Evolutionary conservation across 306 rosid genomes (phyloP), one percentile per base, ranked within the genome.

Genomic region (Trifolium pratense): DNA sequence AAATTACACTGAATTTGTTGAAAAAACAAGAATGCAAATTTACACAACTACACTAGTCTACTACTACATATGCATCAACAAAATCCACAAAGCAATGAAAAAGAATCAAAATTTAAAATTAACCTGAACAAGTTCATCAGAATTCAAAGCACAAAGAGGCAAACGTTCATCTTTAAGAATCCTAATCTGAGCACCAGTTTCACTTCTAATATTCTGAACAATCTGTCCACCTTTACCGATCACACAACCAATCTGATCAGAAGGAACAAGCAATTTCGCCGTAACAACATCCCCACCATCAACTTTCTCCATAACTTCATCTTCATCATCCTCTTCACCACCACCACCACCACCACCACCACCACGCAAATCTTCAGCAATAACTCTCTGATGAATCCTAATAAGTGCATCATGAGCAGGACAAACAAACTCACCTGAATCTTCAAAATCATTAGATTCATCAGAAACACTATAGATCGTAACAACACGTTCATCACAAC

Each of bases 191-290:
- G 98, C 96, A 17, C 98, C 96, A 13, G 98, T 89, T 11, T 94
- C 97, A 61, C 89, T 87, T 6, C 98, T 84, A 17, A 93, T 89
- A 48, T 73, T 88, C 87, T 93, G 97, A 57, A 93, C 96, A 34
- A 91, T 91, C 87, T 93, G 97, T 5, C 98, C 98, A 0, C 98
- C 98, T 81, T 93, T 93, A n/a, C 98, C 98, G 20, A 93, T 93
- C 25, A 93, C 86, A 40, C 97, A 91, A 39, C 98, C 97, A 79
- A 93, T 91, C 86, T 93, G 98, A 84, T 93, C 98, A 25, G 98
- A 93, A 9, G 97, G 97, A 25, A 93, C 97, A 62, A 93, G 91
- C 29, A 93, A 88, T 82, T 85, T 81, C n/a, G 91, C 97, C 6
- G 87, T 84, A 6, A 89, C 97, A 64, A 89, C 91, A 15, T 83